A percentile compares a stretch with the other conserved stretches of the same genome.
phyloP scores from a whole-genome alignment of 2,329 filamentous ascomycete genomes.

The Nigrograna mackinnonii region DNA sequence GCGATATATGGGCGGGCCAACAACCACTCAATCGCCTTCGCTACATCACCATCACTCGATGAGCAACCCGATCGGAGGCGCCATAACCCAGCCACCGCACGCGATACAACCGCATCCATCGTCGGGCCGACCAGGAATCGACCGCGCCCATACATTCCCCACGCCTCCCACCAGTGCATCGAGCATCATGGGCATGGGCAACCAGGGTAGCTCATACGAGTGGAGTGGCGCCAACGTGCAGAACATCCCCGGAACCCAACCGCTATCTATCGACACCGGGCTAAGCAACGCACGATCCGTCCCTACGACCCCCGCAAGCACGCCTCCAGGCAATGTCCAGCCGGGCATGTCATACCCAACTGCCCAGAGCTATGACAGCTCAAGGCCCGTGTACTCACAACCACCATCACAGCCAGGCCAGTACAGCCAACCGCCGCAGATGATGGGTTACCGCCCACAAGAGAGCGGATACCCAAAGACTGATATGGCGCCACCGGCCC shows the following conservation, averaged over 20 bases:
- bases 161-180: slow-evolving; percentile 94
- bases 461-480: slow-evolving; percentile 73
- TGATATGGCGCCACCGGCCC: slow-evolving; percentile 84
- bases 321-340: slow-evolving; percentile 80
- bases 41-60: slow-evolving; percentile 74
- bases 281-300: slow-evolving; percentile 81
- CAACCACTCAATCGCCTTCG: slow-evolving; percentile 65
- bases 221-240: slow-evolving; percentile 63
- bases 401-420: slow-evolving; percentile 67
- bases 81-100: slow-evolving; percentile 69
- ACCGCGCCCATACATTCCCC: slow-evolving; percentile 89
- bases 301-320: slow-evolving; percentile 88
- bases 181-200: slow-evolving; percentile 77
- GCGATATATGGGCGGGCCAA: slow-evolving; percentile 63
- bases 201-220: slow-evolving; percentile 74
- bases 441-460: slow-evolving; percentile 68
- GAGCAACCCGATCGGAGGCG: slow-evolving; percentile 60
- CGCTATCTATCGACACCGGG: slow-evolving; percentile 79
- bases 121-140: slow-evolving; percentile 66
- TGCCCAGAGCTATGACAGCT: slow-evolving; percentile 73
- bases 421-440: slow-evolving; percentile 68
- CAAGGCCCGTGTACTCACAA: slow-evolving; percentile 77
- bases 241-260: slow-evolving; percentile 63
- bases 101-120: slow-evolving; percentile 64
- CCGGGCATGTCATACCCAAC: slow-evolving; percentile 79